phyloP scores from a whole-genome alignment of 2,329 filamentous ascomycete genomes.

The Calycina herbarum region DNA sequence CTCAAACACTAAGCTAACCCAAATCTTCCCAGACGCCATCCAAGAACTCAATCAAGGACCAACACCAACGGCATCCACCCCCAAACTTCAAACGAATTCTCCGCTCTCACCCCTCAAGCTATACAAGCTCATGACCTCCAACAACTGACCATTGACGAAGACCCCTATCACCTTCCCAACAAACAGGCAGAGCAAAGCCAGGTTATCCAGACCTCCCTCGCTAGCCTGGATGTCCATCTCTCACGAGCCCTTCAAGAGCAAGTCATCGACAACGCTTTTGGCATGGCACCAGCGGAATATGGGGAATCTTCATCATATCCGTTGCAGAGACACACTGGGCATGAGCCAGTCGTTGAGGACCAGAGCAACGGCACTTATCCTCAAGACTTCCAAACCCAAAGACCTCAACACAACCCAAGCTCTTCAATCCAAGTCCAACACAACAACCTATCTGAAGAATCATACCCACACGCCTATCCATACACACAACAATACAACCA shows the following conservation, averaged over 20 bases:
- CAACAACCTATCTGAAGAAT: background rate
- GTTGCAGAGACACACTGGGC: background rate
- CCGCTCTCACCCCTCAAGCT: background rate
- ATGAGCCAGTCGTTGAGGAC: background rate
- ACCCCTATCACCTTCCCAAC: background rate
- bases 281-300: background rate
- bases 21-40: background rate
- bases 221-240: background rate
- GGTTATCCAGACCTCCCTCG: background rate
- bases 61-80: background rate
- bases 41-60: background rate
- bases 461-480: no score
- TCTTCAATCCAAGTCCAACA: background rate
- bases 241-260: background rate
- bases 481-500: background rate
- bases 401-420: background rate
- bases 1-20: slow-evolving; percentile 37
- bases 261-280: background rate
- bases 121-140: background rate
- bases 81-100: background rate
- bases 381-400: background rate
- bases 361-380: background rate
- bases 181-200: background rate
- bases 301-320: background rate
- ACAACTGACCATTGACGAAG: background rate